Evolutionary conservation across 2,329 filamentous ascomycete genomes (phyloP).

Genomic region (Nemania sp.): DNA sequence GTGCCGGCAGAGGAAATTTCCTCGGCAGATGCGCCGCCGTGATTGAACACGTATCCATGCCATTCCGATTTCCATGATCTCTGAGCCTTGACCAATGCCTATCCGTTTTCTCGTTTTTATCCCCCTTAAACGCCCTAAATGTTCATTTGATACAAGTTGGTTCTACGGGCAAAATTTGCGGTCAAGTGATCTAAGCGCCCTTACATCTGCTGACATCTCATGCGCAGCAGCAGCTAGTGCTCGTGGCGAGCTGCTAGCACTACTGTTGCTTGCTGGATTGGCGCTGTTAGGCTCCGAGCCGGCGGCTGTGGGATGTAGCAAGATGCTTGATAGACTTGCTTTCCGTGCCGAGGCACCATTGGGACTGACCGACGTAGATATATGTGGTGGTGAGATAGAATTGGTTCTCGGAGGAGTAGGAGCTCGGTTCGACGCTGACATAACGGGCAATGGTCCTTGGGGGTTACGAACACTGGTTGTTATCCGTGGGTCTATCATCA

Average conservation of each 20-base stretch:
- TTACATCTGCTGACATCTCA: conserved; percentile 58
- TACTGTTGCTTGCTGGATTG: conserved; percentile 47
- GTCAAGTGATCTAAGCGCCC: conserved; percentile 68
- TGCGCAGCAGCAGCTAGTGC: conserved; percentile 38
- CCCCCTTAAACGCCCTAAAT: conserved; percentile 32
- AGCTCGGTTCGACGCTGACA: conserved; percentile 38
- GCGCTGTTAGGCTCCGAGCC: conserved; percentile 51
- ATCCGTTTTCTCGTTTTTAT: conserved; percentile 9
- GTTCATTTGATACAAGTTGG: conserved; percentile 6
- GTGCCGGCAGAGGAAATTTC: not conserved
- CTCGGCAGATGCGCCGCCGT: not conserved
- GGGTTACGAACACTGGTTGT: conserved; percentile 42
- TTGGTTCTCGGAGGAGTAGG: conserved; percentile 50
- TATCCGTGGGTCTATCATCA: conserved; percentile 46
- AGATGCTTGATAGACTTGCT: conserved; percentile 51
- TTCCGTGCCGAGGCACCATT: conserved; percentile 40
- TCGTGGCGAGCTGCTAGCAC: conserved; percentile 54
- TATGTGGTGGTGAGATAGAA: conserved; percentile 54
- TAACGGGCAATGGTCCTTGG: conserved; percentile 50
- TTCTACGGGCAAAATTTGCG: conserved; percentile 53
- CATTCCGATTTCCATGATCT: conserved; percentile 22
- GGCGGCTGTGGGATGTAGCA: conserved; percentile 55
- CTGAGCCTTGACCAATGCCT: not conserved
- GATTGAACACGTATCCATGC: not conserved
- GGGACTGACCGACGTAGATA: conserved; percentile 42